Evolutionary conservation across 495 filamentous ascomycete genomes (phyloP).

Genomic region (Aspergillus carlsbadensis): DNA sequence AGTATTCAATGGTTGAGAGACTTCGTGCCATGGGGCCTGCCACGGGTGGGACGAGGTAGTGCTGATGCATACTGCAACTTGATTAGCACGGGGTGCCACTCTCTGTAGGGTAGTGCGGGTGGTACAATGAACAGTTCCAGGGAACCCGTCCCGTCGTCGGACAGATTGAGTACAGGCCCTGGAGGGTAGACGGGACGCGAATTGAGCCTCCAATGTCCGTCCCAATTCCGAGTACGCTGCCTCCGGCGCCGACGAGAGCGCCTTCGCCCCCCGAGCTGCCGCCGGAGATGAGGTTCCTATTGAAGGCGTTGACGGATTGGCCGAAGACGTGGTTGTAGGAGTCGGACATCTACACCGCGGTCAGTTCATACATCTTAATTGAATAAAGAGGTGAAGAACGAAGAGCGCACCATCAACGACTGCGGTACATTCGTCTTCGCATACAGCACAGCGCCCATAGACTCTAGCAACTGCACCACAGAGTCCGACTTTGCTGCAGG

Average conservation of each 20-base stretch:
- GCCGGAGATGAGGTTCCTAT: conserved; percentile 55
- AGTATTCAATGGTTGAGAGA: conserved; percentile 40
- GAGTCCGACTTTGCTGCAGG: conserved; percentile 30
- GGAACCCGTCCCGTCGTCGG: conserved; percentile 62
- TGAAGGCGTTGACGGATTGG: conserved; percentile 56
- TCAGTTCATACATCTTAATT: too few relatives aligned
- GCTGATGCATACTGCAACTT: conserved; percentile 22
- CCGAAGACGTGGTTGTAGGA: conserved; percentile 45
- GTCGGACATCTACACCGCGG: conserved; percentile 53
- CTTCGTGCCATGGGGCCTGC: conserved; percentile 45
- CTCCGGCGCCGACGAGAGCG: conserved; percentile 58
- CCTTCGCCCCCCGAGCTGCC: conserved; percentile 68
- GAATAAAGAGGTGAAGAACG: neutral
- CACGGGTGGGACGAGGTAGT: conserved; percentile 34
- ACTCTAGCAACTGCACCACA: conserved; percentile 30
- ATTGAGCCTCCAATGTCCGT: conserved; percentile 71
- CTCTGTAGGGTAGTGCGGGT: neutral
- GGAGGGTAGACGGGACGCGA: conserved; percentile 60
- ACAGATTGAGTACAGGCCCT: conserved; percentile 64
- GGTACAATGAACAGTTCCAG: conserved; percentile 33
- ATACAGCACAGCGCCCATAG: conserved; percentile 53
- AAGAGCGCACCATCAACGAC: conserved; percentile 45
- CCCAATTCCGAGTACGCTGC: conserved; percentile 63
- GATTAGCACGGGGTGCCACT: neutral
- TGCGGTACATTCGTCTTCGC: conserved; percentile 64